phyloP scores from a whole-genome alignment of 768 basidiomycete genomes.

The Suillus placidus region DNA sequence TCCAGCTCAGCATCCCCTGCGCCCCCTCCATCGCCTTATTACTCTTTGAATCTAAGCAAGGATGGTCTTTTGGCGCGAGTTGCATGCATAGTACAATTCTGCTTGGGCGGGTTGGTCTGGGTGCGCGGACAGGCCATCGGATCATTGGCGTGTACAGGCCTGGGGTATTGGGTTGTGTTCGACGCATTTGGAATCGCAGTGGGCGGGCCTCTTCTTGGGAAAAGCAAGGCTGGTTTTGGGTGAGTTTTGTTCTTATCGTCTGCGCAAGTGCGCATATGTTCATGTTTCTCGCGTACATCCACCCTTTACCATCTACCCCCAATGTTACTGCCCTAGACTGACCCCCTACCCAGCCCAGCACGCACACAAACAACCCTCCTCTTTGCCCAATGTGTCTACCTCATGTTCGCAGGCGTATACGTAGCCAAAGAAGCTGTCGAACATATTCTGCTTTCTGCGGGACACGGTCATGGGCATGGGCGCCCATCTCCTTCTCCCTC shows the following conservation, averaged over 20 bases:
- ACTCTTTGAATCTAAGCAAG: conserved; percentile 3
- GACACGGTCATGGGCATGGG: conserved; percentile 74
- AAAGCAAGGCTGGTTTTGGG: conserved; percentile 53
- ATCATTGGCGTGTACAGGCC: conserved; percentile 82
- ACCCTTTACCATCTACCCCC: neutral
- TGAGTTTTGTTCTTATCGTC: conserved; percentile 42
- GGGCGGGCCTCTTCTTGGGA: conserved; percentile 28
- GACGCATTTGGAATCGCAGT: conserved; percentile 80
- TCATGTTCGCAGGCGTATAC: conserved; percentile 94
- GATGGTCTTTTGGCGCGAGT: conserved; percentile 25
- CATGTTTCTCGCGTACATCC: neutral
- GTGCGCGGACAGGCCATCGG: conserved; percentile 86
- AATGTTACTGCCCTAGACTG: neutral
- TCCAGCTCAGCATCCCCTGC: conserved; percentile 24
- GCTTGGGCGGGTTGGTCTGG: conserved; percentile 80
- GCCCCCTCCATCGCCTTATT: conserved; percentile 6
- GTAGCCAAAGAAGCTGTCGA: conserved; percentile 97
- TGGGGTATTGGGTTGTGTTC: conserved; percentile 97
- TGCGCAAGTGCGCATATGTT: neutral
- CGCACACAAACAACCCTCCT: conserved; percentile 70
- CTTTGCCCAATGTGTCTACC: conserved; percentile 91
- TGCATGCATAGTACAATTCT: conserved; percentile 46
- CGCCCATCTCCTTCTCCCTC: conserved; percentile 13
- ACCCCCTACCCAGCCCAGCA: conserved; percentile 47
- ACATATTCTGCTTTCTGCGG: conserved; percentile 79